Evolutionary conservation across 1,284 basidiomycete species (phyloP).

Genomic region (Meira nashicola): DNA sequence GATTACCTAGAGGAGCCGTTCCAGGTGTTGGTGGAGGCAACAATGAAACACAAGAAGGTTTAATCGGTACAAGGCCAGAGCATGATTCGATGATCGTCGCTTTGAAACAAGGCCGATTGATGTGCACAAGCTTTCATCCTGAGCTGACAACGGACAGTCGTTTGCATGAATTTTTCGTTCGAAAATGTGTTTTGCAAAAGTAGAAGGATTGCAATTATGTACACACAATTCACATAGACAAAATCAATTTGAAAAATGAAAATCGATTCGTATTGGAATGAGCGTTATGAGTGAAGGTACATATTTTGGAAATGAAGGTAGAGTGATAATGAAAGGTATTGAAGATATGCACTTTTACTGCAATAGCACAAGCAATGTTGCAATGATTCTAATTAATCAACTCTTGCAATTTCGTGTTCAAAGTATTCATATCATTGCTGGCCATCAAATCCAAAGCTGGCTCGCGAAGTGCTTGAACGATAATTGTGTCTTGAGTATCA

Average conservation of each 20-base stretch:
- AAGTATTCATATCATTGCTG: not conserved
- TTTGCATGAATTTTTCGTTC: slow-evolving; percentile 81
- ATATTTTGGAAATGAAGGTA: too few species aligned
- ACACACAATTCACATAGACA: not conserved
- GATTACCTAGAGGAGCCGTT: not conserved
- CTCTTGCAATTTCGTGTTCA: not conserved
- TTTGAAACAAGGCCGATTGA: slow-evolving; percentile 73
- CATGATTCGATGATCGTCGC: slow-evolving; percentile 69
- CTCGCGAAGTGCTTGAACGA: not conserved
- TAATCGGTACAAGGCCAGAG: slow-evolving; percentile 23
- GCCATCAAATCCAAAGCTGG: not conserved
- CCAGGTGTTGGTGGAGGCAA: slow-evolving; percentile 11
- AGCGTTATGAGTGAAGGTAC: too few species aligned
- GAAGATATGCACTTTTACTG: not conserved
- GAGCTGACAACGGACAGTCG: slow-evolving; percentile 82
- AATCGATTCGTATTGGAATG: not conserved
- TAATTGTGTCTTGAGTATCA: not conserved
- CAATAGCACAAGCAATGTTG: not conserved
- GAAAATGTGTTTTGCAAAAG: slow-evolving; percentile 30
- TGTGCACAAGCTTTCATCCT: slow-evolving; percentile 90
- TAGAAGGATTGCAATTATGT: not conserved
- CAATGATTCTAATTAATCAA: not conserved
- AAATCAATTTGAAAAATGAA: not conserved
- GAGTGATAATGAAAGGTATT: not conserved
- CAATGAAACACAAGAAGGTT: slow-evolving; percentile 15